Percentiles rank a stretch among this genome's conserved stretches.
Conservation (phyloP, 2,329 filamentous ascomycete species). For the Colletotrichum graminicola region DNA sequence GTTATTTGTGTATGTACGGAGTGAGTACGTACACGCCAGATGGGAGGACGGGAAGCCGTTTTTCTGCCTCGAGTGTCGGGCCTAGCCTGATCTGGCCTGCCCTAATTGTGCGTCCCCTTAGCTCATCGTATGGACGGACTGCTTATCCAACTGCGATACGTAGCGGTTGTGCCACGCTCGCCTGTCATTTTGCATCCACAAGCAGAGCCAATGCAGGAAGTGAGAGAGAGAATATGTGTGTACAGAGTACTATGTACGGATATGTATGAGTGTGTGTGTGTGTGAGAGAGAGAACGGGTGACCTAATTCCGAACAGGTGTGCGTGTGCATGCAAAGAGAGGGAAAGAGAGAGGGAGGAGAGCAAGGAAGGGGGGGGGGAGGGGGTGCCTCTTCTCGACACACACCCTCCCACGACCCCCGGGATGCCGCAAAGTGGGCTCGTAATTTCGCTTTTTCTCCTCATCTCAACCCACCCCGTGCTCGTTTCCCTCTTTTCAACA, state of each 20-base stretch:
- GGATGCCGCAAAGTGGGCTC: slow-evolving; percentile 42
- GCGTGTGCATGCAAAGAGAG: background rate
- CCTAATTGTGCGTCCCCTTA: background rate
- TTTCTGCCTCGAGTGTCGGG: background rate
- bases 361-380: background rate
- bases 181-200: background rate
- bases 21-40: slow-evolving; percentile 14
- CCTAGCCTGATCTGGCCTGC: slow-evolving; percentile 7
- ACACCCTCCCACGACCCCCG: slow-evolving; percentile 39
- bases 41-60: slow-evolving; percentile 27
- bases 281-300: background rate
- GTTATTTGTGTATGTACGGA: too few species aligned
- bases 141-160: background rate
- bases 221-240: too few species aligned
- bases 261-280: too few species aligned
- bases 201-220: background rate
- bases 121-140: background rate
- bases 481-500: slow-evolving; percentile 54
- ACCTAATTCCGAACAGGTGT: background rate
- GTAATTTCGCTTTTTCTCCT: slow-evolving; percentile 43
- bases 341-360: background rate
- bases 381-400: slow-evolving; percentile 16
- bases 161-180: background rate
- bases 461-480: slow-evolving; percentile 46
- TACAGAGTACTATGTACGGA: too few species aligned